Conservation (phyloP, 345 rosid species). For the Mallotus nudiflorus region DNA sequence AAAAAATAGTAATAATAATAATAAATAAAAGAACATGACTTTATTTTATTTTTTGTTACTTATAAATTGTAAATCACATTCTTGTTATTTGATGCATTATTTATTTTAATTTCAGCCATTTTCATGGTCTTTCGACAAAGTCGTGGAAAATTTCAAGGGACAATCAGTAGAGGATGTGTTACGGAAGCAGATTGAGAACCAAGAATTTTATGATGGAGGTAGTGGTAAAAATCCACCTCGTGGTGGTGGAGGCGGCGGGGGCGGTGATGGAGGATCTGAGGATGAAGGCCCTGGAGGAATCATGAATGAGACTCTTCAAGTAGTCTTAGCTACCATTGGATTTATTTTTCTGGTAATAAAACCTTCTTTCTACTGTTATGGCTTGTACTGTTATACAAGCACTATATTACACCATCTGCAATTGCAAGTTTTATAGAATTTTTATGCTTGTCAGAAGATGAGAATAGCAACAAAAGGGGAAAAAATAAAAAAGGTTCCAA, state of each 20-base stretch:
- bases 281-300: slow-evolving; percentile 26
- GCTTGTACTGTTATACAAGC: not conserved
- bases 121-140: slow-evolving; percentile 40
- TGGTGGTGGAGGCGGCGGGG: slow-evolving; percentile 22
- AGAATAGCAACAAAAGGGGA: not conserved
- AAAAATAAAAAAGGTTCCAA: not conserved
- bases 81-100: not conserved
- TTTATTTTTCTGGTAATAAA: slow-evolving; percentile 29
- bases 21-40: too few relatives aligned
- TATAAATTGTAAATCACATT: not conserved
- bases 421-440: not conserved
- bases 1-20: too few relatives aligned
- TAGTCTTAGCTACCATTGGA: slow-evolving; percentile 28
- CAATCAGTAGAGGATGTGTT: slow-evolving; percentile 32
- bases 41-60: too few relatives aligned
- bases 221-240: slow-evolving; percentile 25
- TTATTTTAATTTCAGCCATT: slow-evolving; percentile 40
- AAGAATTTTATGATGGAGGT: slow-evolving; percentile 28
- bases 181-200: slow-evolving; percentile 26
- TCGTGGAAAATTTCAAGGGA: slow-evolving; percentile 22
- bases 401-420: too few relatives aligned
- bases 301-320: slow-evolving; percentile 33
- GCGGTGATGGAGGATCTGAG: slow-evolving; percentile 23
- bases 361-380: not conserved
- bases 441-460: not conserved